Conservation (phyloP, 345 rosid species). For the Eucalyptus marginata region DNA sequence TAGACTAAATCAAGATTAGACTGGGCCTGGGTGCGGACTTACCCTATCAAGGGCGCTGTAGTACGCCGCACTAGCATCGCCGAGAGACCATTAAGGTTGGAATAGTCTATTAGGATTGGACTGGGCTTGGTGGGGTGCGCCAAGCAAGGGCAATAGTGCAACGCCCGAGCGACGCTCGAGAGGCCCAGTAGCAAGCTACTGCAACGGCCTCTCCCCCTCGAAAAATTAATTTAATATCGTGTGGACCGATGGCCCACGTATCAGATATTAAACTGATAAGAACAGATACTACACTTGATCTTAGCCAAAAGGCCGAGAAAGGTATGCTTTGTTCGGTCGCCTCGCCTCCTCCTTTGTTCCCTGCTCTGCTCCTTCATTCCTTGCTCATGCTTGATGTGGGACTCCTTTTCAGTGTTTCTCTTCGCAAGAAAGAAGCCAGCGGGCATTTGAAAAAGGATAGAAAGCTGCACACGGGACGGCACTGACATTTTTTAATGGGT, state of each 20-base stretch:
- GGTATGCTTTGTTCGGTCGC: neutral
- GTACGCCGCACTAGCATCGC: too few species aligned
- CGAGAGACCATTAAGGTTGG: too few species aligned
- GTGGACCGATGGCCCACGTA: slow-evolving; percentile 24
- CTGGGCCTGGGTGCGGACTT: too few species aligned
- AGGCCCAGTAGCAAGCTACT: neutral
- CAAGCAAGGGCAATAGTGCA: neutral
- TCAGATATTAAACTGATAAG: slow-evolving; percentile 60
- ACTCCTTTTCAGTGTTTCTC: neutral
- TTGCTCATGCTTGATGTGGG: neutral
- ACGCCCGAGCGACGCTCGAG: neutral
- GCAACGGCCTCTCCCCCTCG: accelerated
- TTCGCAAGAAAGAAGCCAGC: neutral
- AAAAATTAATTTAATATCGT: slow-evolving; percentile 21
- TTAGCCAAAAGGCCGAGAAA: slow-evolving; percentile 68
- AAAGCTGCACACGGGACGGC: neutral
- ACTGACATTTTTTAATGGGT: neutral
- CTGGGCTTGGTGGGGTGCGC: neutral
- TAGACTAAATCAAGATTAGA: too few species aligned
- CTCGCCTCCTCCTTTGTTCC: neutral
- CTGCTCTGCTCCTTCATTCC: too few species aligned
- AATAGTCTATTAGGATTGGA: too few species aligned
- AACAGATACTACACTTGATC: slow-evolving; percentile 60
- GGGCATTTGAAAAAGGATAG: neutral
- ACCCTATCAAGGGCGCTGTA: too few species aligned